These are phyloP conservation scores for Durusdinium trenchii DNA, from an alignment of 73 alveolate genomes.

Conservation along the genomic window DNA sequence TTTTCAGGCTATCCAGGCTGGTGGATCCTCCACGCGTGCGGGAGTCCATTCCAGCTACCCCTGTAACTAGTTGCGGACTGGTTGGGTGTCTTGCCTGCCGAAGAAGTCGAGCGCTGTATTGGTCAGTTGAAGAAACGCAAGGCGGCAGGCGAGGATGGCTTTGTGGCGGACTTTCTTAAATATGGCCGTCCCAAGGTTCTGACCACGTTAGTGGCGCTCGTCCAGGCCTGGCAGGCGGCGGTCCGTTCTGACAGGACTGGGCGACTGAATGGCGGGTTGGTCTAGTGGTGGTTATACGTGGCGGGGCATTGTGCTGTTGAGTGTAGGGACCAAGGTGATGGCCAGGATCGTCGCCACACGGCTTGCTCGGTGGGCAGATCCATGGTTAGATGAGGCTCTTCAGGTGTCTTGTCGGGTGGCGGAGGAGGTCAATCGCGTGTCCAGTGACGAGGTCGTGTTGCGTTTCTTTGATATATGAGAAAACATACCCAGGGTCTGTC, in stretches of 20 bases:
- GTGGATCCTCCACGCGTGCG: neutral
- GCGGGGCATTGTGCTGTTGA: constrained; percentile 18
- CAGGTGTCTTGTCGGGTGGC: constrained; percentile 32
- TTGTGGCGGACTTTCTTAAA: constrained; percentile 7
- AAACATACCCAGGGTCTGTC: constrained; percentile 23
- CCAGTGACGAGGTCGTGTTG: neutral
- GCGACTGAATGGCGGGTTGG: constrained; percentile 20
- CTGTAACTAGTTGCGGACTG: neutral
- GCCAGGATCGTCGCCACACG: constrained; percentile 38
- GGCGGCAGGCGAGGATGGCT: constrained; percentile 73
- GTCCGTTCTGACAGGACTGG: neutral
- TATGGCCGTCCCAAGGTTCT: neutral
- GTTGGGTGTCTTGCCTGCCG: neutral
- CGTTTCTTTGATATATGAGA: constrained; percentile 10
- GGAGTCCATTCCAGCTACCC: neutral
- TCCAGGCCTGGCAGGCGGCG: neutral
- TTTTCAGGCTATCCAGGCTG: constrained; percentile 32
- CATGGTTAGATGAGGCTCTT: constrained; percentile 10
- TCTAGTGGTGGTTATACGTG: constrained; percentile 13
- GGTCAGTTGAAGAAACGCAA: neutral
- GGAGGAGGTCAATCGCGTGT: neutral
- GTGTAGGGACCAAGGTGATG: constrained; percentile 58
- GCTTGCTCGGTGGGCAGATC: neutral
- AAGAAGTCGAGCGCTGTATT: neutral
- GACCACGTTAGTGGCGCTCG: neutral